Evolutionary conservation across 106 monocot genomes (phyloP), one percentile per base, ranked within the genome.

Genomic region (Allium sativum): DNA sequence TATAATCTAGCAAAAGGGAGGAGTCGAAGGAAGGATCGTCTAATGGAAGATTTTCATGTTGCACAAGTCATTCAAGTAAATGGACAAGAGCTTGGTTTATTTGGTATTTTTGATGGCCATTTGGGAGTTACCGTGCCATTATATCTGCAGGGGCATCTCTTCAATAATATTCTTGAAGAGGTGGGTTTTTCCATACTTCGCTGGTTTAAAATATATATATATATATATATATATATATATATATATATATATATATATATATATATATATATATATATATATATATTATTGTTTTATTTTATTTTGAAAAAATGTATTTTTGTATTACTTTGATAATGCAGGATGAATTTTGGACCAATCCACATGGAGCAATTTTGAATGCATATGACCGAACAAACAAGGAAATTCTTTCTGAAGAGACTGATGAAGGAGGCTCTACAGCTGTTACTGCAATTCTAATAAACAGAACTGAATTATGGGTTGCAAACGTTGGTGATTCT

Each of bases 21-120:
- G 61, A 69, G 84, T 19, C 76, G 31, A 5, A 31, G 31, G 31
- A 31, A 31, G 2, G 31, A 76, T 56, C 92, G 87, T 79, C 84
- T 81, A 31, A 92, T 91, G 67, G 92, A 92, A 66, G 92, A 92
- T 67, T 92, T 72, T 46, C 81, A 87, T 61, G 76, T 87, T 17
- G 81, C 84, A 21, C 76, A 84, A 46, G 79, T 87, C 58, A 43
- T 66, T 8, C 54, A 70, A 5, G 48, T 41, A 8, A 84, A 72
- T 20, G 87, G 81, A 8, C 75, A 79, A 10, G 74, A 84, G 31
- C 78, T 92, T 59, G 92, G 78, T 50, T 51, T 92, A 41, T 92
- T 92, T 72, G 92, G 78, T 18, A 82, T 92, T 20, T 92, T 72
- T 60, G 92, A 92, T 57, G 87, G 92, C 18, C 92, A 92, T 18